Evolutionary conservation across 805 yeast species (phyloP), one percentile per base, ranked within the genome.

Genomic region (Yamadazyma phyllophila): DNA sequence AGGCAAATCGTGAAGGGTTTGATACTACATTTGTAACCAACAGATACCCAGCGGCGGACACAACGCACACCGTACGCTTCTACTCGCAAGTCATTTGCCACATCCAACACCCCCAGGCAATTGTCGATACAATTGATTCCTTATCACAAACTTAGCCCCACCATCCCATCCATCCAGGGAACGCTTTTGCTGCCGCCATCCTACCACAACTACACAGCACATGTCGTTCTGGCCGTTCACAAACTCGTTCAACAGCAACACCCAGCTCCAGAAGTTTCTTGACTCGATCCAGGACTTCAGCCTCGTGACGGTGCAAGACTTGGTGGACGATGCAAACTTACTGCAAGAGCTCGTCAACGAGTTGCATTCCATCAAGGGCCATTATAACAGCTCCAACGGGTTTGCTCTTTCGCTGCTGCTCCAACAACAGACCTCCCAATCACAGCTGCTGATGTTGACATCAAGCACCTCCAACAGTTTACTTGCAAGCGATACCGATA

Each of bases 211-310:
- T 6, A 20, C 3, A 20, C 24, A 20, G 24, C 6, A 29, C 4
- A 71, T 71, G 77, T 71, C 77, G 39, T 71, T 71, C 49, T 71
- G 77, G 77, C 77, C 77, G 30, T 71, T 71, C 49, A 57, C 72
- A 35, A 70, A 61, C 41, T 54, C 73, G 13, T 56, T 66, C 50
- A 61, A 61, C 54, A 63, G 46, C 56, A 69, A 67, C 52, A 63
- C 65, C 50, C 66, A 54, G 51, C 67, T 71, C 44, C 76, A 66
- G 53, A 68, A 66, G 58, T 67, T 66, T 46, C 59, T 71, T 45
- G 77, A 71, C 54, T 54, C 66, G 3, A 55, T 67, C 7, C 60
- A 48, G 37, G 77, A 71, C 51, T 52, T 60, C 26, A 45, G 61
- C 9, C 36, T 54, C 15, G 67, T 69, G 2, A 53, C 64, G 9